A percentile compares a stretch with the other conserved stretches of the same genome.
These are phyloP conservation scores for Lactarius psammicola DNA, from an alignment of 768 basidiomycete species.

Conservation along the genomic window DNA sequence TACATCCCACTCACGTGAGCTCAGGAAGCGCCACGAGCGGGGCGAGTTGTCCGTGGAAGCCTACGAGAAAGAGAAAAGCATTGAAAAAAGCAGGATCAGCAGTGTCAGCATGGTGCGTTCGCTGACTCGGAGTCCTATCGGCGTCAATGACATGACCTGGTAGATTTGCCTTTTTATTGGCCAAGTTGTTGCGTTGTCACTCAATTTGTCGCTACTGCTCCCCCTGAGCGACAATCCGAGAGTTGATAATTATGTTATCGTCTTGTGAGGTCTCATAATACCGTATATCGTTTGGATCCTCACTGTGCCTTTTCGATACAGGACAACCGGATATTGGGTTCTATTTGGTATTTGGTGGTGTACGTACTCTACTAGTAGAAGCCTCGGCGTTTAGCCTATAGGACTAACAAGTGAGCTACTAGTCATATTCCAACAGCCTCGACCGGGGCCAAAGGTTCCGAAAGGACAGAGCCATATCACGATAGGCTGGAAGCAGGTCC, in stretches of 20 bases:
- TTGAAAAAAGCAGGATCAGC: conserved; percentile 83
- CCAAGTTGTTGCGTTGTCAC: conserved; percentile 58
- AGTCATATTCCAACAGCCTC: conserved; percentile 86
- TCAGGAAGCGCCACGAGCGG: conserved; percentile 55
- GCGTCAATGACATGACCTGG: neutral
- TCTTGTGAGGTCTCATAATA: conserved; percentile 47
- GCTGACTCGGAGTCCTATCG: neutral
- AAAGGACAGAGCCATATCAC: conserved; percentile 74
- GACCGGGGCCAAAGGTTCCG: conserved; percentile 76
- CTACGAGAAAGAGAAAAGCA: conserved; percentile 70
- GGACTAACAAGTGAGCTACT: conserved; percentile 4
- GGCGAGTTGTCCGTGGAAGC: conserved; percentile 59
- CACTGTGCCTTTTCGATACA: conserved; percentile 30
- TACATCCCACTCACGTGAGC: conserved; percentile 56
- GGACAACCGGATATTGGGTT: conserved; percentile 78
- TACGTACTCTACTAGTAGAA: conserved; percentile 42
- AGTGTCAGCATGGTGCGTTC: conserved; percentile 72
- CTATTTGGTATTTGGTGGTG: conserved; percentile 86
- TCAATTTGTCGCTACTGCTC: conserved; percentile 70
- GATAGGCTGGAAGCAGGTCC: conserved; percentile 84
- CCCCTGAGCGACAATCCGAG: conserved; percentile 56
- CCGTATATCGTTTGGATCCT: neutral
- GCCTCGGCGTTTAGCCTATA: neutral
- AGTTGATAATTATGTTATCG: conserved; percentile 73
- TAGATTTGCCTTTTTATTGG: conserved; percentile 79